phyloP scores from a whole-genome alignment of 345 rosid genomes.

The Toxicodendron radicans region DNA sequence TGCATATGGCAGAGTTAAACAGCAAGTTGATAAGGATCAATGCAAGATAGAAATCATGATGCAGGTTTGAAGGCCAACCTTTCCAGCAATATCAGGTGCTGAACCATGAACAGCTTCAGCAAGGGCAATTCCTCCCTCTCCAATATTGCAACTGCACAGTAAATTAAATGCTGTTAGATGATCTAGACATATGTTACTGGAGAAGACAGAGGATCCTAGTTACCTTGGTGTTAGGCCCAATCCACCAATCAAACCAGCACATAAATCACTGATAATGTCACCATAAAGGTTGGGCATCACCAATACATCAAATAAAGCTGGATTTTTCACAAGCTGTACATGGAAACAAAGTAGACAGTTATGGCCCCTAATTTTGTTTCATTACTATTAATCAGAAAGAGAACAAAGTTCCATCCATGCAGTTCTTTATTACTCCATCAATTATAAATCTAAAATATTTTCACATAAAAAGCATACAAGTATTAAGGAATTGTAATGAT shows the following conservation, averaged over 20 bases:
- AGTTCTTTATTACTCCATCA: not conserved
- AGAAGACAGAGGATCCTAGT: conserved; percentile 4
- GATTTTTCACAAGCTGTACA: conserved; percentile 96
- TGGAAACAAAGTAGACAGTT: conserved; percentile 21
- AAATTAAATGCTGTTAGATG: conserved; percentile 18
- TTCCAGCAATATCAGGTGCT: conserved; percentile 99
- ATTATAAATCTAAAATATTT: not conserved
- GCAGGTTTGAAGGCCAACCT: conserved; percentile 49
- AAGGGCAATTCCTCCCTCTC: conserved; percentile 97
- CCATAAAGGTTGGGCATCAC: conserved; percentile 99
- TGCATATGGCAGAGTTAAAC: not conserved
- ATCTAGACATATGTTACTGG: not conserved
- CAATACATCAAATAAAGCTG: conserved; percentile 93
- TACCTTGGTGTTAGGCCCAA: conserved; percentile 99
- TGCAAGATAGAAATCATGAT: not conserved
- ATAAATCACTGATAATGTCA: conserved; percentile 96
- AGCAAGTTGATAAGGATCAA: not conserved
- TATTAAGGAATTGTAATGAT: conserved; percentile 18
- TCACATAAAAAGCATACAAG: too few relatives aligned
- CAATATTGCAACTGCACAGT: conserved; percentile 79
- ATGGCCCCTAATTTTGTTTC: conserved; percentile 5
- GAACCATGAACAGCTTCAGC: conserved; percentile 99
- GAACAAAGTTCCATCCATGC: not conserved
- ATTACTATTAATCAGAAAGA: not conserved
- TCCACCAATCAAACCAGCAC: conserved; percentile 96